Conservation (phyloP, 73 alveolate genomes). For the Breviolum minutum region DNA sequence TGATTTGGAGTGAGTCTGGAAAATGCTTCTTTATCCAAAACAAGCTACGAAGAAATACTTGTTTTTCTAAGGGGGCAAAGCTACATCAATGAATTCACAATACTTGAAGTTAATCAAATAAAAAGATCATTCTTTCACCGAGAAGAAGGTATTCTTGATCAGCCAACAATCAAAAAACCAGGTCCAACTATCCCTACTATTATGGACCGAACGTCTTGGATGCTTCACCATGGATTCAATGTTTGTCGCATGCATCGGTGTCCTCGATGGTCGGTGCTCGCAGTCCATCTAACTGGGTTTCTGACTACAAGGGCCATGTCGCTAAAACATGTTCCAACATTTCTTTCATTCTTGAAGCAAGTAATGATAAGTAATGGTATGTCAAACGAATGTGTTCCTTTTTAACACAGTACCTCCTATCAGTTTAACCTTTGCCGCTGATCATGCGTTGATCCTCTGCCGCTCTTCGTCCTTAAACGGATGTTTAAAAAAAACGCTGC, state of each 20-base stretch:
- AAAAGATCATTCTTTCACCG: neutral
- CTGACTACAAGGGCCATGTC: too few species aligned
- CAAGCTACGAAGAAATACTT: neutral
- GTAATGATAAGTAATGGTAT: too few species aligned
- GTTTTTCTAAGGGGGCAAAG: neutral
- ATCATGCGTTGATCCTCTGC: too few species aligned
- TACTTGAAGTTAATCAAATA: neutral
- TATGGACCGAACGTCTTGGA: neutral
- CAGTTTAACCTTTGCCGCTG: too few species aligned
- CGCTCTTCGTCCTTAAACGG: too few species aligned
- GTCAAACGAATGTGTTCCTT: too few species aligned
- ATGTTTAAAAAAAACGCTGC: too few species aligned
- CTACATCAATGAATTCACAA: neutral
- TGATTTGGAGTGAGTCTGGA: neutral
- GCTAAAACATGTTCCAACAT: too few species aligned
- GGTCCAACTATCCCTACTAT: neutral
- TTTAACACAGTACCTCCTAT: too few species aligned
- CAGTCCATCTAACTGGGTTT: too few species aligned
- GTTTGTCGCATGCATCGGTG: neutral
- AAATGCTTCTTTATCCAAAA: neutral
- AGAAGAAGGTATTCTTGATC: neutral
- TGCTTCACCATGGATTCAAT: slow-evolving; percentile 73
- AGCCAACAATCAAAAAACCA: neutral
- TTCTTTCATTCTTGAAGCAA: too few species aligned
- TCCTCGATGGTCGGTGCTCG: neutral